phyloP scores from a whole-genome alignment of 148 eudicot species.

The Chenopodium album region DNA sequence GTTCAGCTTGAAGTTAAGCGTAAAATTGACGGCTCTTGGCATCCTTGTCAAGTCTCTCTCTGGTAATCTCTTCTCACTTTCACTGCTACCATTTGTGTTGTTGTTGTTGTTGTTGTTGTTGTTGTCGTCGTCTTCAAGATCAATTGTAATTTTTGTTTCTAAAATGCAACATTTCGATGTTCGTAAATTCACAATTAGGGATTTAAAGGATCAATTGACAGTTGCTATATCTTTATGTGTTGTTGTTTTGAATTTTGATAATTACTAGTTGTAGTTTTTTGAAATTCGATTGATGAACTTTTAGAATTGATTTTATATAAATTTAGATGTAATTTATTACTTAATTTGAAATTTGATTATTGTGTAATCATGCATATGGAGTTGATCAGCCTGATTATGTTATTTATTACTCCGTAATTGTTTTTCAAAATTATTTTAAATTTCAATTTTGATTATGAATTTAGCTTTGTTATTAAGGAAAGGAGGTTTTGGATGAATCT shows the following conservation, averaged over 20 bases:
- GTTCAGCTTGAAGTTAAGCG: constrained; percentile 51
- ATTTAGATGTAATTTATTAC: background rate
- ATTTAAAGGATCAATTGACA: background rate
- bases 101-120: background rate
- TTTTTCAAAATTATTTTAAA: too few species aligned
- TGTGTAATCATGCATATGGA: background rate
- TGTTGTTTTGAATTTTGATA: background rate
- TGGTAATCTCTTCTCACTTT: constrained; percentile 27
- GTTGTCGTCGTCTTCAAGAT: background rate
- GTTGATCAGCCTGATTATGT: background rate
- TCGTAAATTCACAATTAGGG: background rate
- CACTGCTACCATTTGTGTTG: background rate
- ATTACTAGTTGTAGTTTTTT: too few species aligned
- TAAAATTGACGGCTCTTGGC: constrained; percentile 52
- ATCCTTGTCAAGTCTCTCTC: constrained; percentile 57
- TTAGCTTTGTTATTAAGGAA: background rate
- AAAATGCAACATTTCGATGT: background rate
- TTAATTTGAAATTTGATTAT: background rate
- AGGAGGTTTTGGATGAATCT: too few species aligned
- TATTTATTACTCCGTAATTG: too few species aligned
- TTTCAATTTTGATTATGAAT: too few species aligned
- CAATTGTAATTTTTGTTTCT: background rate
- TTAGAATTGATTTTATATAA: background rate
- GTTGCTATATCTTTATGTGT: background rate
- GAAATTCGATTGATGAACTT: background rate